Percentiles rank a stretch among this genome's conserved stretches.
These are phyloP conservation scores for Botrytis byssoidea DNA, from an alignment of 2,329 filamentous ascomycete genomes.

Conservation along the genomic window DNA sequence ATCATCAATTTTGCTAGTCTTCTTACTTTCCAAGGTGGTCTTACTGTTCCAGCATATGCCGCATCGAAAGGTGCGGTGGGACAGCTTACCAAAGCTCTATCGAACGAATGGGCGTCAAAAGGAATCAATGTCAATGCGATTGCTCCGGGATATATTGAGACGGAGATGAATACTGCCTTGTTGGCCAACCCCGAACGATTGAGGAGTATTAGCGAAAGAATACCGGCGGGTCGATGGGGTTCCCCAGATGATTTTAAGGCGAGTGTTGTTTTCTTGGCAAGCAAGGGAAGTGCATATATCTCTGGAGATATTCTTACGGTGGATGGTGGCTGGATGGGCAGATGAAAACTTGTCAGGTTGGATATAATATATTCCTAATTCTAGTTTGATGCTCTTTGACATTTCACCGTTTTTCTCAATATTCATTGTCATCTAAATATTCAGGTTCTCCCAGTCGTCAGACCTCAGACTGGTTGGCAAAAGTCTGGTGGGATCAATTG, in stretches of 20 bases:
- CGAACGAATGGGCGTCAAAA: slow-evolving; percentile 80
- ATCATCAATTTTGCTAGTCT: slow-evolving; percentile 86
- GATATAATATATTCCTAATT: neutral
- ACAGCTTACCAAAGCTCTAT: slow-evolving; percentile 64
- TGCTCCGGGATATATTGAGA: slow-evolving; percentile 85
- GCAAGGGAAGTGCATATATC: slow-evolving; percentile 75
- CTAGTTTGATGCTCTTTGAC: neutral
- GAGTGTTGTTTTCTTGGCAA: slow-evolving; percentile 72
- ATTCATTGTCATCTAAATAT: neutral
- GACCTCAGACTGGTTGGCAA: neutral
- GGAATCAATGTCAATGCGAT: slow-evolving; percentile 86
- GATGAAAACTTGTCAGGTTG: slow-evolving; percentile 47
- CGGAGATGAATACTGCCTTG: slow-evolving; percentile 90
- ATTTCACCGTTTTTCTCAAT: neutral
- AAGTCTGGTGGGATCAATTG: neutral
- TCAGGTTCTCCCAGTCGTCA: neutral
- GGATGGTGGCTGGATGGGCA: slow-evolving; percentile 91
- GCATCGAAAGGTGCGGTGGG: slow-evolving; percentile 82
- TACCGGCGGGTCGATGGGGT: slow-evolving; percentile 83
- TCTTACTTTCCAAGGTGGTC: slow-evolving; percentile 85
- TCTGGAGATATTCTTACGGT: slow-evolving; percentile 79
- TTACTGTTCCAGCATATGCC: slow-evolving; percentile 86
- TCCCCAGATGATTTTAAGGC: slow-evolving; percentile 86
- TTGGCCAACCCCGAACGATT: slow-evolving; percentile 69
- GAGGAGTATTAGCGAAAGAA: slow-evolving; percentile 72